Evolutionary conservation across 306 rosid genomes (phyloP).

Genomic region (Vachellia pachyceras): DNA sequence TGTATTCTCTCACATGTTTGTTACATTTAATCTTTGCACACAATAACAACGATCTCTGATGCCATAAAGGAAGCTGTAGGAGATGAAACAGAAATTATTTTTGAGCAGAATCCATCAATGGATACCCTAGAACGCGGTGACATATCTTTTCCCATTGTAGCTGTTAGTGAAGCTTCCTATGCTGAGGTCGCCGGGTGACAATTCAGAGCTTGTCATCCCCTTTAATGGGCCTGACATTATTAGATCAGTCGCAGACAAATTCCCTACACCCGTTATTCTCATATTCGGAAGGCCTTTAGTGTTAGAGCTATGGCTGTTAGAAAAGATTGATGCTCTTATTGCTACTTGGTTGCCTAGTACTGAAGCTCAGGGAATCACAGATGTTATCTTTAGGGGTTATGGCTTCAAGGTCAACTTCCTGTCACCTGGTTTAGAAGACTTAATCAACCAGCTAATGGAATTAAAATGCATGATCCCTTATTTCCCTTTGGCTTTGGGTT

Average conservation of each 20-base stretch:
- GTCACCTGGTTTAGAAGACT: constrained; percentile 78
- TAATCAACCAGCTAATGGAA: constrained; percentile 48
- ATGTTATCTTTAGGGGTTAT: constrained; percentile 72
- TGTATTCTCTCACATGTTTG: constrained; percentile 4
- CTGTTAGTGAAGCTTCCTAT: constrained; percentile 78
- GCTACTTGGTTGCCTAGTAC: constrained; percentile 96
- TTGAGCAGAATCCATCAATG: constrained; percentile 56
- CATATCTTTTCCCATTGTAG: constrained; percentile 74
- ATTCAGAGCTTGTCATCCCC: constrained; percentile 61
- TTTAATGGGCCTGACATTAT: constrained; percentile 59
- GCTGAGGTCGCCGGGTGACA: constrained; percentile 75
- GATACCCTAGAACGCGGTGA: constrained; percentile 57
- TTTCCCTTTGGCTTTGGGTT: too few species aligned
- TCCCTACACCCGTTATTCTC: constrained; percentile 79
- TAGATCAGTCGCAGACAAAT: constrained; percentile 63
- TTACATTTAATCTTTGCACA: constrained; percentile 15
- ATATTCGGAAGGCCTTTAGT: constrained; percentile 84
- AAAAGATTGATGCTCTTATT: constrained; percentile 67
- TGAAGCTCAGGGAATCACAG: constrained; percentile 82
- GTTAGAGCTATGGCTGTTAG: constrained; percentile 66
- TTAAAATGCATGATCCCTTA: not conserved
- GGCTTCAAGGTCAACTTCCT: constrained; percentile 74
- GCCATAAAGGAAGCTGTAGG: constrained; percentile 72
- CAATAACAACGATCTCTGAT: constrained; percentile 73
- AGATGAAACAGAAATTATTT: constrained; percentile 60